phyloP scores from a whole-genome alignment of 2,329 filamentous ascomycete genomes.

The Fusarium robinianum region DNA sequence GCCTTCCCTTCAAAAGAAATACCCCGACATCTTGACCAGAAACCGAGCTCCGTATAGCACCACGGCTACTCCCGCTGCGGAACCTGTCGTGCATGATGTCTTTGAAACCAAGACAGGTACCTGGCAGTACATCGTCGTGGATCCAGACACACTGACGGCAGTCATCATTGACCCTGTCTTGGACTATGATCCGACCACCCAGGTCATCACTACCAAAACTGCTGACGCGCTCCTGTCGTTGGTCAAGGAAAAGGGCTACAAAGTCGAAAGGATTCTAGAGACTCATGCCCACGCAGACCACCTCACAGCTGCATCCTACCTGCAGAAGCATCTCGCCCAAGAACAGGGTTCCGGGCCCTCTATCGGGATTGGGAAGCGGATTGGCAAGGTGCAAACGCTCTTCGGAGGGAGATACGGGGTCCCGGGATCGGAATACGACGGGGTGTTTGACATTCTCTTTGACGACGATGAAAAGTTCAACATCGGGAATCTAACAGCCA shows the following conservation, averaged over 20 bases:
- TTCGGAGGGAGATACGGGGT: constrained; percentile 57
- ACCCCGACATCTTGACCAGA: too few species aligned
- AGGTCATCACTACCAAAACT: constrained; percentile 51
- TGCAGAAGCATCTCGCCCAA: constrained; percentile 51
- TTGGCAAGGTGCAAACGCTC: constrained; percentile 53
- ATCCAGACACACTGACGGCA: constrained; percentile 52
- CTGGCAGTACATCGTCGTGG: constrained; percentile 65
- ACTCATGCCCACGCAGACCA: constrained; percentile 67
- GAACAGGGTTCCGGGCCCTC: constrained; percentile 43
- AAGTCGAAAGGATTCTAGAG: constrained; percentile 59
- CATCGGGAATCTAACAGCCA: constrained; percentile 52
- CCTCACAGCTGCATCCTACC: constrained; percentile 61
- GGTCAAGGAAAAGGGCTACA: constrained; percentile 51
- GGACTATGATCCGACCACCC: constrained; percentile 54
- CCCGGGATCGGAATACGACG: constrained; percentile 45
- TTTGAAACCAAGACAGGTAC: constrained; percentile 48
- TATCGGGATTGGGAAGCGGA: constrained; percentile 61
- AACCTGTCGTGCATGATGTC: constrained; percentile 21
- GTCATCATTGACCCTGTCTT: constrained; percentile 67
- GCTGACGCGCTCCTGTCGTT: constrained; percentile 57
- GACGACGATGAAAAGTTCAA: constrained; percentile 57
- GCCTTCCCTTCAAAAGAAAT: too few species aligned
- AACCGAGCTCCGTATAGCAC: too few species aligned
- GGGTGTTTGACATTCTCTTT: constrained; percentile 58
- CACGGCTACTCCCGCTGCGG: too few species aligned